These are phyloP conservation scores for Exophiala sp. DNA, from an alignment of 2,329 filamentous ascomycete species.

Conservation along the genomic window DNA sequence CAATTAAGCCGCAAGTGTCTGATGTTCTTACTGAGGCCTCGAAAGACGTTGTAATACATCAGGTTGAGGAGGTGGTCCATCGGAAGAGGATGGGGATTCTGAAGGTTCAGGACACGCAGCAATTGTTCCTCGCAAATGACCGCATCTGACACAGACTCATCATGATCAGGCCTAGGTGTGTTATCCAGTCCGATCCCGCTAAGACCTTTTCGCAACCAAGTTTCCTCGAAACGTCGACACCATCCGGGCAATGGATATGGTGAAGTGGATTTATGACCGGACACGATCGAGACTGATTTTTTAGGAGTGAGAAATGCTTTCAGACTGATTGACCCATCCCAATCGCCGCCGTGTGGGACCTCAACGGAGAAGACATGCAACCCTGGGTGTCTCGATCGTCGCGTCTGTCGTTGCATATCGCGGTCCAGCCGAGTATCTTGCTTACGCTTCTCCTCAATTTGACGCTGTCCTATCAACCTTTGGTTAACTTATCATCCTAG, in stretches of 20 bases:
- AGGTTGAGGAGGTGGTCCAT: slow-evolving; percentile 34
- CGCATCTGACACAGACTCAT: slow-evolving; percentile 1
- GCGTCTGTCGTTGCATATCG: neutral
- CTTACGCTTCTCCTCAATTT: slow-evolving; percentile 7
- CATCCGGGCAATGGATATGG: slow-evolving; percentile 4
- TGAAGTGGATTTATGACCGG: neutral
- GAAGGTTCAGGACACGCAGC: neutral
- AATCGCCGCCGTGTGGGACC: neutral
- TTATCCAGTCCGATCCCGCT: neutral
- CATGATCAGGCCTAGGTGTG: neutral
- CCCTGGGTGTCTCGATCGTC: slow-evolving; percentile 1
- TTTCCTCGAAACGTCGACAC: slow-evolving; percentile 11
- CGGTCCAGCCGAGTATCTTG: neutral
- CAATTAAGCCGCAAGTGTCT: slow-evolving; percentile 26
- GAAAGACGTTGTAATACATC: slow-evolving; percentile 36
- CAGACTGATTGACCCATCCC: neutral
- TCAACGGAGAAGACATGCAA: slow-evolving; percentile 4
- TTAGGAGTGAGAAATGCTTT: neutral
- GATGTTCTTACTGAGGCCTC: slow-evolving; percentile 33
- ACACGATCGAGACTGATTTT: neutral
- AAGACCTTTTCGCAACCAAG: neutral
- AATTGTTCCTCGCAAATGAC: slow-evolving; percentile 10
- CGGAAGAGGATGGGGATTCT: neutral
- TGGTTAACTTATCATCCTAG: neutral
- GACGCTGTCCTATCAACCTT: slow-evolving; percentile 10